A percentile compares a stretch with the other conserved stretches of the same genome.
These are phyloP conservation scores for Cadophora luteo-olivacea DNA, from an alignment of 2,329 filamentous ascomycete genomes.

Conservation along the genomic window DNA sequence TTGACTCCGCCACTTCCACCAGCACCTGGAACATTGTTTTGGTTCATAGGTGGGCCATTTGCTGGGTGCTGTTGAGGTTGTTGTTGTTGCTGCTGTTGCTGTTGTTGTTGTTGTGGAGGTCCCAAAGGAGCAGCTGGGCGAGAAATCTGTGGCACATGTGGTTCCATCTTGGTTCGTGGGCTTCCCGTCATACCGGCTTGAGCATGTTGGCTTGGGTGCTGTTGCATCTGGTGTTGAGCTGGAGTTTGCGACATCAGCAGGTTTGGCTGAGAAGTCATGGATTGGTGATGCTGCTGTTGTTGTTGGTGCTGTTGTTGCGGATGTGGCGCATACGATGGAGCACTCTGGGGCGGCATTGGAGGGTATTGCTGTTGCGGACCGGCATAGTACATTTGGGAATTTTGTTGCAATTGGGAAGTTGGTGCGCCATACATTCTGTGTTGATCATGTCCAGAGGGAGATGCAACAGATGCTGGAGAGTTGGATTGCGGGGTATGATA, in stretches of 20 bases:
- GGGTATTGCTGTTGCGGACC: constrained; percentile 62
- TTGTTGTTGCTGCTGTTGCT: constrained; percentile 19
- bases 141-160: constrained; percentile 67
- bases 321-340: constrained; percentile 66
- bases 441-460: constrained; percentile 86
- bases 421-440: constrained; percentile 87
- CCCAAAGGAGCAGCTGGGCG: constrained; percentile 59
- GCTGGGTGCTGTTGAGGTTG: constrained; percentile 31
- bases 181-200: constrained; percentile 65
- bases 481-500: constrained; percentile 97
- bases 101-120: constrained; percentile 45
- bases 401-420: constrained; percentile 78
- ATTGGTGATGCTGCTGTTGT: constrained; percentile 49
- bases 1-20: constrained; percentile 71
- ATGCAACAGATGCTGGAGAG: constrained; percentile 91
- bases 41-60: constrained; percentile 53
- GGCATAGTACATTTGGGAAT: constrained; percentile 76
- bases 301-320: constrained; percentile 38
- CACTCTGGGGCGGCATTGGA: constrained; percentile 68
- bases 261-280: constrained; percentile 68
- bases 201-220: constrained; percentile 60
- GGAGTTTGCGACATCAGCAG: constrained; percentile 71
- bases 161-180: constrained; percentile 68
- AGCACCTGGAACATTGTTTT: constrained; percentile 48
- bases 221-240: constrained; percentile 64